phyloP scores from a whole-genome alignment of 192 early-diverging fungal genomes.

The Linderina pennispora region DNA sequence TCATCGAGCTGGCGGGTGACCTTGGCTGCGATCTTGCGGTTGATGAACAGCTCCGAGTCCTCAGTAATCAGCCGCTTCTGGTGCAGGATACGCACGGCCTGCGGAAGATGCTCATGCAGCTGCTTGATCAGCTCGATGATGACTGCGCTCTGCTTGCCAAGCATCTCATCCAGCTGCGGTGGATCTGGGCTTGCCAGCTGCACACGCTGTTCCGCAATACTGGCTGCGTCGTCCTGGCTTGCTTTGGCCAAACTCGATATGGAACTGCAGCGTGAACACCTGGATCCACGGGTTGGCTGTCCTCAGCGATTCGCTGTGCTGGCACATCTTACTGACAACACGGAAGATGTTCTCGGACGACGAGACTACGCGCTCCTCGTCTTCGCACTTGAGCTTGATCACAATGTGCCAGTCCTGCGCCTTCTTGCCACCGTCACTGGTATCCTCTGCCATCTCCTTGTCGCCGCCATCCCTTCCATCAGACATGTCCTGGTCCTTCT shows the following conservation, averaged over 20 bases:
- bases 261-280: constrained; percentile 19
- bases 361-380: constrained; percentile 3
- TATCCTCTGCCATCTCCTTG: constrained; percentile 24
- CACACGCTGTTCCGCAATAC: neutral
- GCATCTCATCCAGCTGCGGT: neutral
- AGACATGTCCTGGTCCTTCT: too few relatives aligned
- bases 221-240: neutral
- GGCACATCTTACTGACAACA: constrained; percentile 5
- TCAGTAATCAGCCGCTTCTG: neutral
- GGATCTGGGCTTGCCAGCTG: neutral
- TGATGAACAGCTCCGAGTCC: constrained; percentile 51
- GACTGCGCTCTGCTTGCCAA: constrained; percentile 9
- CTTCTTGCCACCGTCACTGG: constrained; percentile 19
- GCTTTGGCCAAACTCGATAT: constrained; percentile 5
- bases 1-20: constrained; percentile 82
- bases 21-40: constrained; percentile 79
- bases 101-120: constrained; percentile 5
- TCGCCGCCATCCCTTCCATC: constrained; percentile 30
- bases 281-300: constrained; percentile 14
- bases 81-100: neutral
- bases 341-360: constrained; percentile 24
- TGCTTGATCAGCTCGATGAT: constrained; percentile 6
- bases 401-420: constrained; percentile 20
- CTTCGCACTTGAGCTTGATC: constrained; percentile 8
- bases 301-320: constrained; percentile 10